These are phyloP conservation scores for Vitis cinerea DNA, from an alignment of 164 flowering plant species.

Conservation along the genomic window DNA sequence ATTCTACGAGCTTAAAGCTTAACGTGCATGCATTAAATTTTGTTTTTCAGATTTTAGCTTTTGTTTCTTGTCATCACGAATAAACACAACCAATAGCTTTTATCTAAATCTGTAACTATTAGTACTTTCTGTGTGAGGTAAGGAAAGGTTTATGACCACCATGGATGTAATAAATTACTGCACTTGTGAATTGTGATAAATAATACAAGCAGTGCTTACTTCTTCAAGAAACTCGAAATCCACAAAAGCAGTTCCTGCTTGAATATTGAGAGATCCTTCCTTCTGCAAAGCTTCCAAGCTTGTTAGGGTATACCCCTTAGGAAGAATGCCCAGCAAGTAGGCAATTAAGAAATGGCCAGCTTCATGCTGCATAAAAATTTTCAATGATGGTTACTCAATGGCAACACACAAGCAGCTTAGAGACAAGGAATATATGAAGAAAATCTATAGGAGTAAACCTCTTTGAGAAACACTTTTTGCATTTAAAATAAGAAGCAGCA, in stretches of 20 bases:
- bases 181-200: neutral
- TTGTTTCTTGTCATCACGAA: too few species aligned
- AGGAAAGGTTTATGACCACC: too few species aligned
- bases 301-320: conserved; percentile 72
- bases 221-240: conserved; percentile 90
- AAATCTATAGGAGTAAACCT: too few species aligned
- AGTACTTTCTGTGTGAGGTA: too few species aligned
- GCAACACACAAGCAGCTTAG: neutral
- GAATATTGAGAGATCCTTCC: conserved; percentile 92
- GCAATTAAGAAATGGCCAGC: conserved; percentile 96
- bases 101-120: too few species aligned
- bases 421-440: too few species aligned
- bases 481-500: neutral
- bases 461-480: neutral
- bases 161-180: too few species aligned
- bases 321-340: conserved; percentile 89
- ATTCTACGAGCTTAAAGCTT: too few species aligned
- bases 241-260: conserved; percentile 95
- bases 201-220: conserved; percentile 29
- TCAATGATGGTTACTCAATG: neutral
- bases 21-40: too few species aligned
- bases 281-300: conserved; percentile 77
- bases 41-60: too few species aligned
- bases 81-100: too few species aligned
- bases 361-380: conserved; percentile 69